Conservation (phyloP, 805 yeast genomes). For the Saccharomycopsis fibuligera region DNA sequence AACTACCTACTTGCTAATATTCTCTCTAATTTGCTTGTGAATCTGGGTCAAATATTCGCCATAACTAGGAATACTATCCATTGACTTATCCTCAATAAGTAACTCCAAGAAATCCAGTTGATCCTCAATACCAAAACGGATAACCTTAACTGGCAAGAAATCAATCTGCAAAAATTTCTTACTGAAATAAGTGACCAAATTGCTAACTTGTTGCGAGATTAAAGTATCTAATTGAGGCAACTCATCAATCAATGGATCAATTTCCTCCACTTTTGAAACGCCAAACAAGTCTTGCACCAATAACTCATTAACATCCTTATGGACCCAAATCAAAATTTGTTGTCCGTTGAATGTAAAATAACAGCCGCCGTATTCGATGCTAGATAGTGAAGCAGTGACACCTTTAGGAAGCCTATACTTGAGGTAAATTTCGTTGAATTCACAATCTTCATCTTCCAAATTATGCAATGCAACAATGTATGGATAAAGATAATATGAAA, state of each 20-base stretch:
- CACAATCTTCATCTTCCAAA: conserved; percentile 51
- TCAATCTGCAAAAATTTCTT: conserved; percentile 30
- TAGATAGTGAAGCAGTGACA: conserved; percentile 37
- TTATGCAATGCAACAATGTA: conserved; percentile 68
- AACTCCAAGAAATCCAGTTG: conserved; percentile 46
- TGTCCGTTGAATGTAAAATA: conserved; percentile 71
- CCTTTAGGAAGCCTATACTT: conserved; percentile 41
- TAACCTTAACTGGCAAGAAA: conserved; percentile 47
- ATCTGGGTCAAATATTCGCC: conserved; percentile 61
- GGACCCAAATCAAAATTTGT: conserved; percentile 56
- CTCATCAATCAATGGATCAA: conserved; percentile 32
- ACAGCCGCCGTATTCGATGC: conserved; percentile 61
- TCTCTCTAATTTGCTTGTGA: conserved; percentile 40
- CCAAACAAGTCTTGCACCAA: conserved; percentile 75
- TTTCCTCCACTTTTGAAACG: conserved; percentile 31
- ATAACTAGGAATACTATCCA: conserved; percentile 49
- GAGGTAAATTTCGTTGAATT: conserved; percentile 30
- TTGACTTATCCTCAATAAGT: conserved; percentile 67
- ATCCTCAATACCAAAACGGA: conserved; percentile 61
- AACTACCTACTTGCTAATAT: too few relatives aligned
- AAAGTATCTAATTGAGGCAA: conserved; percentile 68
- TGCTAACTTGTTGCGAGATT: conserved; percentile 61
- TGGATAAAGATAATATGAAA: conserved; percentile 72
- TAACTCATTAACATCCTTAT: conserved; percentile 58
- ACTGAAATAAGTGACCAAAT: conserved; percentile 53